A percentile compares a stretch with the other conserved stretches of the same genome.
Conservation (phyloP, 1,284 basidiomycete genomes). For the Mycena citricolor region DNA sequence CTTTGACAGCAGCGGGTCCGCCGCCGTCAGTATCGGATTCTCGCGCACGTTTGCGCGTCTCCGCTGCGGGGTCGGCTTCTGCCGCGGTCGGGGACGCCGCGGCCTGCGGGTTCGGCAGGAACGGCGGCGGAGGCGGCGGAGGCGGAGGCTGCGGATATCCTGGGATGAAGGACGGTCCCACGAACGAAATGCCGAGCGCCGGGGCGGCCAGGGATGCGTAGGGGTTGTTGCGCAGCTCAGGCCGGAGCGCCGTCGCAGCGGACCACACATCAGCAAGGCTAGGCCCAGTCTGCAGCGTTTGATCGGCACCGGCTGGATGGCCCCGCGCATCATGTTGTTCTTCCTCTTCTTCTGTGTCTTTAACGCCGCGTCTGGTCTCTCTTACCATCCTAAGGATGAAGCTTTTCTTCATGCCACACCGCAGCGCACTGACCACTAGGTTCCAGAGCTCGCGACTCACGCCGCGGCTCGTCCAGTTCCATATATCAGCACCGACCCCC, state of each 20-base stretch:
- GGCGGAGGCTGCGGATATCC: neutral
- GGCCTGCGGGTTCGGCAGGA: slow-evolving; percentile 33
- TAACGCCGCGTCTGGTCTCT: slow-evolving; percentile 53
- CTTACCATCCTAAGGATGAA: slow-evolving; percentile 55
- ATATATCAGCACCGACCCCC: slow-evolving; percentile 55
- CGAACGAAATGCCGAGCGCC: no score
- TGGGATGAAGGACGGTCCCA: neutral
- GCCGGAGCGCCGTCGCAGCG: no score
- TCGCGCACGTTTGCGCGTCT: slow-evolving; percentile 14
- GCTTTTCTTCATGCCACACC: slow-evolving; percentile 56
- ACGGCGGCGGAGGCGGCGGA: slow-evolving; percentile 2
- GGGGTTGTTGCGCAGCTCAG: slow-evolving; percentile 17
- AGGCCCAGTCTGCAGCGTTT: neutral
- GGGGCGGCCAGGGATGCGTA: slow-evolving; percentile 13
- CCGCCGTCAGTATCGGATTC: neutral
- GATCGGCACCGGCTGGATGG: neutral
- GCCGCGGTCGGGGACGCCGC: slow-evolving; percentile 25
- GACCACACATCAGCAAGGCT: neutral
- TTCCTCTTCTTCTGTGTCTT: slow-evolving; percentile 22
- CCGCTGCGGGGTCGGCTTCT: slow-evolving; percentile 21
- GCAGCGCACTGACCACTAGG: slow-evolving; percentile 57
- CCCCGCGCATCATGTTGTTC: slow-evolving; percentile 23
- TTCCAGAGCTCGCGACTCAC: slow-evolving; percentile 69
- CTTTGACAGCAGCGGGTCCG: slow-evolving; percentile 1
- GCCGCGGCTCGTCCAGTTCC: slow-evolving; percentile 72